Evolutionary conservation across 192 early-diverging fungal species (phyloP), one percentile per base, ranked within the genome.

Genomic region (Pilaira anomala): DNA sequence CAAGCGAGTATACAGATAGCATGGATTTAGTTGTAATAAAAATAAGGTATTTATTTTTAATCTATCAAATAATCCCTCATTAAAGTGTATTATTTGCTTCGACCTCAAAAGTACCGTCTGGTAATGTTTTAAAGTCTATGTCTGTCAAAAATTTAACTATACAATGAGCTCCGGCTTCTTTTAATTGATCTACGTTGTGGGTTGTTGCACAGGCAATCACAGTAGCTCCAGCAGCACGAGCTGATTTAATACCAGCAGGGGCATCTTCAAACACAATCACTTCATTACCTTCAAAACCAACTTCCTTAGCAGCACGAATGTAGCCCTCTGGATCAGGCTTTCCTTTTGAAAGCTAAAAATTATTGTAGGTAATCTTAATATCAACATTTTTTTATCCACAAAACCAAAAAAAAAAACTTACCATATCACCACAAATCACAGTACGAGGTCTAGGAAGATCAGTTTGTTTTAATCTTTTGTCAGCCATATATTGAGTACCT

Each of bases 231-330:
- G 75, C 68, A 13, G 66, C 66, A 12, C 66, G 53, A 14, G 70
- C 80, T 9, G 78, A 73, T 7, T 69, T 51, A 18, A 82, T 71
- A 33, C 80, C 80, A 0, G 77, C 72, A 28, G 80, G 77, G 0
- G 80, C 78, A 60, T 82, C 80, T 60, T 82, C 80, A 75, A 82
- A 75, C 11, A 82, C 80, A 19, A 82, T 66, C 62, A 78, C 79
- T n/a, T 82, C 78, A 30, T 61, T 55, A 5, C 70, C 29, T 33
- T 67, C 46, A 0, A 63, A 49, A 1, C 74, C 71, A 55, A 82
- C 46, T 11, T 55, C 59, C 18, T 70, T 42, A 7, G 71, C 78
- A 2, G 73, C 78, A 11, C 39, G 55, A 29, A 79, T 59, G 30
- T 82, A 82, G 16, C 66, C 60, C 39, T 51, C 66, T 21, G 66